Evolutionary conservation across 768 basidiomycete genomes (phyloP).

Genomic region (Collybia mongolica): DNA sequence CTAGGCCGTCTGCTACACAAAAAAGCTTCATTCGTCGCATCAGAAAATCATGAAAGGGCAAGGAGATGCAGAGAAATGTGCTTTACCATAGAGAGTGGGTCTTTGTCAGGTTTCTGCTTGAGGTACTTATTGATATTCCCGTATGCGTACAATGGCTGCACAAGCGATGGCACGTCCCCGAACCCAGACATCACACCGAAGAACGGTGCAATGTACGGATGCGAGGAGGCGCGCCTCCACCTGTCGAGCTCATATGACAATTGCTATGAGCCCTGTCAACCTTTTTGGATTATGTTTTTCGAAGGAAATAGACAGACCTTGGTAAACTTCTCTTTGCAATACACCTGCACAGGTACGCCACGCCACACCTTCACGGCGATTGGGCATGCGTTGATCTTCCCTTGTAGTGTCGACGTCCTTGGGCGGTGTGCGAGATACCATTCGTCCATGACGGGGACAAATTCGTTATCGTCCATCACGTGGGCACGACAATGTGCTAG

Average conservation of each 20-base stretch:
- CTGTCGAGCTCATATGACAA: slow-evolving; percentile 10
- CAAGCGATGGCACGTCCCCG: slow-evolving; percentile 10
- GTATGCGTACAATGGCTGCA: slow-evolving; percentile 8
- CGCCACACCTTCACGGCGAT: slow-evolving; percentile 16
- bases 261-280: not conserved
- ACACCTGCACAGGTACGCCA: slow-evolving; percentile 1
- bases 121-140: slow-evolving; percentile 15
- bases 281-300: no score
- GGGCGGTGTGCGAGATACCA: no score
- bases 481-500: no score
- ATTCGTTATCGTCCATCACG: no score
- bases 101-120: slow-evolving; percentile 1
- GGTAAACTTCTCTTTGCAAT: not conserved
- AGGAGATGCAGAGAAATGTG: no score
- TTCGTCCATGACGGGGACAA: no score
- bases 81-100: slow-evolving; percentile 9
- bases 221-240: slow-evolving; percentile 14
- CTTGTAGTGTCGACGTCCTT: not conserved
- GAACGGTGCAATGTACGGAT: slow-evolving; percentile 15
- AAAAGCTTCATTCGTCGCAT: slow-evolving; percentile 8
- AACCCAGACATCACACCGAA: slow-evolving; percentile 12
- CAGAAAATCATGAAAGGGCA: not conserved
- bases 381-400: not conserved
- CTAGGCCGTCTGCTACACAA: slow-evolving; percentile 19
- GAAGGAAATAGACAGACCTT: slow-evolving; percentile 2